Conservation (phyloP, 352 stramenopile genomes). For the Phytophthora megakarya region DNA sequence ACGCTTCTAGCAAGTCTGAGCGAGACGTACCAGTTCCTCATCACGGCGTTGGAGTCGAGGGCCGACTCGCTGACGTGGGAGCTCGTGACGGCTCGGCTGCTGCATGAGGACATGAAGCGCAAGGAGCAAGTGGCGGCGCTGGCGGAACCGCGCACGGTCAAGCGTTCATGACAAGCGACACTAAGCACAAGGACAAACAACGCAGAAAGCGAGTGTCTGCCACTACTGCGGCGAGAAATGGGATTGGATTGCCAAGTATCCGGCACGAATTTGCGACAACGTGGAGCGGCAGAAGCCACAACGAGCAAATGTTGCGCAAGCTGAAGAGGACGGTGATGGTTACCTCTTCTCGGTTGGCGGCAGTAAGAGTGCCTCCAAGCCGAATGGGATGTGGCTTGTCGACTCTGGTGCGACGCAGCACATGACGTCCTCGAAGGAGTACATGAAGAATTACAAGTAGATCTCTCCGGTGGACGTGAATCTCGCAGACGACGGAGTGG, state of each 20-base stretch:
- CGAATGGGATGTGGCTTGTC: slow-evolving; percentile 19
- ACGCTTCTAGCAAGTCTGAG: slow-evolving; percentile 26
- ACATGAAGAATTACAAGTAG: slow-evolving; percentile 31
- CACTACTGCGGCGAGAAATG: slow-evolving; percentile 5
- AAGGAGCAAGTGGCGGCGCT: no score
- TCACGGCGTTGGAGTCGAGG: slow-evolving; percentile 30
- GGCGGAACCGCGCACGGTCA: neutral
- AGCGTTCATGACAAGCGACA: slow-evolving; percentile 12
- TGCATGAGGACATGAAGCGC: no score
- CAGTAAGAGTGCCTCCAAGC: slow-evolving; percentile 6
- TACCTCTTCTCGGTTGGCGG: slow-evolving; percentile 21
- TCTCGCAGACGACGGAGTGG: slow-evolving; percentile 28
- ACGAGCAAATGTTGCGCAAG: neutral
- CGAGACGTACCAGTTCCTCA: slow-evolving; percentile 36
- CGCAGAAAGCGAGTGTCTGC: neutral
- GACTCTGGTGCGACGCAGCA: slow-evolving; percentile 27
- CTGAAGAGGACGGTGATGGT: slow-evolving; percentile 5
- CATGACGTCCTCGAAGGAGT: slow-evolving; percentile 26
- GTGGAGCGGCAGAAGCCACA: slow-evolving; percentile 3
- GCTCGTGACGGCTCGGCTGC: no score
- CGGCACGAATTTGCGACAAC: neutral
- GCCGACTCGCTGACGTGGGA: slow-evolving; percentile 18
- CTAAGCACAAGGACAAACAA: neutral
- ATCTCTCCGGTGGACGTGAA: slow-evolving; percentile 16
- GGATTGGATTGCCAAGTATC: slow-evolving; percentile 3